phyloP scores from a whole-genome alignment of 2,329 filamentous ascomycete species.

The Cladobotryum mycophilum region DNA sequence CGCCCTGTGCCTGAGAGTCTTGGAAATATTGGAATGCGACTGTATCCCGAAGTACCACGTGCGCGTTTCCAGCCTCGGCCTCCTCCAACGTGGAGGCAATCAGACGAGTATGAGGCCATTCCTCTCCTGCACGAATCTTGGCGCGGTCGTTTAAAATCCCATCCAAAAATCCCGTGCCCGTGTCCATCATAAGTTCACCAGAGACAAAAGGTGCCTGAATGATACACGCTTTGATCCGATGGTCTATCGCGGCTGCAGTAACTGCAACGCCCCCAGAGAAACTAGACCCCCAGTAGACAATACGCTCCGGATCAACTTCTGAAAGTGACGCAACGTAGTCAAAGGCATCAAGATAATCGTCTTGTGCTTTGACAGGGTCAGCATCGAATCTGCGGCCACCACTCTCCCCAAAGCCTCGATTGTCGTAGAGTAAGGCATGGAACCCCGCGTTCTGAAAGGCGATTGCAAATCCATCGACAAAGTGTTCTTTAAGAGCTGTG shows the following conservation, averaged over 20 bases:
- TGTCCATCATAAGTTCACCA: slow-evolving; percentile 6
- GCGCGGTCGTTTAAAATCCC: slow-evolving; percentile 4
- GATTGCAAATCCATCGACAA: slow-evolving; percentile 11
- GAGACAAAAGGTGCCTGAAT: slow-evolving; percentile 13
- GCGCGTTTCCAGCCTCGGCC: slow-evolving; percentile 1
- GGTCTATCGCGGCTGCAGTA: slow-evolving; percentile 12
- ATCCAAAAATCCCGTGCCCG: not conserved
- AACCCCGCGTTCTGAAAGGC: slow-evolving; percentile 13
- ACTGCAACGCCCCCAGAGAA: slow-evolving; percentile 12
- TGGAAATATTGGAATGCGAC: slow-evolving; percentile 2
- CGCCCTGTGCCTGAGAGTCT: not conserved
- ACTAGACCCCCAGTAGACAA: slow-evolving; percentile 14
- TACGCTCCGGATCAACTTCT: slow-evolving; percentile 11
- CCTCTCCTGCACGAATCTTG: not conserved
- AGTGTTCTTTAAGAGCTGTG: slow-evolving; percentile 8
- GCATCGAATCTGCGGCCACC: slow-evolving; percentile 12
- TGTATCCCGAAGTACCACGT: slow-evolving; percentile 3
- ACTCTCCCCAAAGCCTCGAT: slow-evolving; percentile 15
- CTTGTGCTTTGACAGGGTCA: slow-evolving; percentile 11
- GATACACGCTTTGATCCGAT: slow-evolving; percentile 12
- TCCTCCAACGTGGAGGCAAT: slow-evolving; percentile 4
- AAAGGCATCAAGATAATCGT: slow-evolving; percentile 15
- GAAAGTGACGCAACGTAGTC: slow-evolving; percentile 13
- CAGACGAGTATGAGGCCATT: not conserved
- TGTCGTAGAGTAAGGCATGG: slow-evolving; percentile 12